Percentiles rank a stretch among this genome's conserved stretches.
These are phyloP conservation scores for Ceratocystis destructans DNA, from an alignment of 2,329 filamentous ascomycete genomes.

Conservation along the genomic window DNA sequence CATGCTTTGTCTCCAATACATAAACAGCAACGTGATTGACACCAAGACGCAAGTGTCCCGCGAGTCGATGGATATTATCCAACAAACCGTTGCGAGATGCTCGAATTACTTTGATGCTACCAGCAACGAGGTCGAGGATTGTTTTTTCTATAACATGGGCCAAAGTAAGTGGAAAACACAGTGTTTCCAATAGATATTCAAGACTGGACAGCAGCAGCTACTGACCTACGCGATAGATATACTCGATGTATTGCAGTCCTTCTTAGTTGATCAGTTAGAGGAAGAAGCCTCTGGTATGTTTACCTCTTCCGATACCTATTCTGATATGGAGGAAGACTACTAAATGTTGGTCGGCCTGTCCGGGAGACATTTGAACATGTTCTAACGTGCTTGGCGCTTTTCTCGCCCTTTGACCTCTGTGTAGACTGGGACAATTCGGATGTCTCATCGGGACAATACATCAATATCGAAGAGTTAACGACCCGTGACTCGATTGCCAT, in stretches of 20 bases:
- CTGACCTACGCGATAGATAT: slow-evolving; percentile 26
- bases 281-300: slow-evolving; percentile 47
- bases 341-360: not conserved
- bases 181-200: too few species aligned
- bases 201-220: not conserved
- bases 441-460: slow-evolving; percentile 11
- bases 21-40: slow-evolving; percentile 35
- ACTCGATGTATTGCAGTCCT: slow-evolving; percentile 35
- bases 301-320: slow-evolving; percentile 4
- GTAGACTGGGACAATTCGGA: slow-evolving; percentile 14
- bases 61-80: slow-evolving; percentile 31
- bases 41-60: slow-evolving; percentile 31
- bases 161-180: slow-evolving; percentile 27
- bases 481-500: not conserved
- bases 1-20: slow-evolving; percentile 32
- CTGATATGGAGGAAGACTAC: slow-evolving; percentile 7
- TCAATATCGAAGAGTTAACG: slow-evolving; percentile 3
- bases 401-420: not conserved
- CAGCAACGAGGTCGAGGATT: slow-evolving; percentile 25
- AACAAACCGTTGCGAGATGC: slow-evolving; percentile 33
- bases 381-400: slow-evolving; percentile 3
- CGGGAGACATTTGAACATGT: slow-evolving; percentile 12
- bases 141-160: slow-evolving; percentile 27
- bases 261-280: slow-evolving; percentile 45
- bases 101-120: slow-evolving; percentile 29